A percentile compares a stretch with the other conserved stretches of the same genome.
Conservation (phyloP, 495 filamentous ascomycete species). For the Xylaria longipes region DNA sequence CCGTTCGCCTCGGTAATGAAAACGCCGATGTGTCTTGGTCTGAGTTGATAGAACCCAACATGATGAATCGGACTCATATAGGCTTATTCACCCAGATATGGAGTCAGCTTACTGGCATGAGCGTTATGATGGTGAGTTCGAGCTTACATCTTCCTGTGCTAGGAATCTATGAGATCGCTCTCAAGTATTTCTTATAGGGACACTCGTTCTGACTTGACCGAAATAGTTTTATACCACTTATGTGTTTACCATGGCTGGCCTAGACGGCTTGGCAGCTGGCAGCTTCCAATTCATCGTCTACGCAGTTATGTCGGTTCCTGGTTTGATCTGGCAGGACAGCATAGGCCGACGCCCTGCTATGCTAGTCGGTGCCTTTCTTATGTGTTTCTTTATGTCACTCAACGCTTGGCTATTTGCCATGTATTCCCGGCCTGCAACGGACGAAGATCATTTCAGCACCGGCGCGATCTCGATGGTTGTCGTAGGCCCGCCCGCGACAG, state of each 20-base stretch:
- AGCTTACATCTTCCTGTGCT: background rate
- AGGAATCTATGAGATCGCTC: background rate
- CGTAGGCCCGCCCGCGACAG: conserved; percentile 66
- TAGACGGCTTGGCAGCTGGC: conserved; percentile 68
- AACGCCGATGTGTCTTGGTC: conserved; percentile 67
- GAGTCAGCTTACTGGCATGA: conserved; percentile 85
- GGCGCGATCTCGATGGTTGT: conserved; percentile 54
- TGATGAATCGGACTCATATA: conserved; percentile 77
- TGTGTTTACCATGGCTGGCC: conserved; percentile 75
- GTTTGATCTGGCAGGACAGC: conserved; percentile 62
- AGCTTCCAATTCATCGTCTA: conserved; percentile 79
- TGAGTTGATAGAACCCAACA: conserved; percentile 71
- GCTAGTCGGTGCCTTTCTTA: conserved; percentile 67
- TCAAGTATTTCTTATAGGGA: background rate
- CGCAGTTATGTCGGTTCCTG: conserved; percentile 62
- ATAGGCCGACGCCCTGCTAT: conserved; percentile 69
- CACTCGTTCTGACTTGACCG: background rate
- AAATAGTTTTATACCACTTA: conserved; percentile 64
- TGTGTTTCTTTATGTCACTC: conserved; percentile 72
- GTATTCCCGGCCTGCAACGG: conserved; percentile 48
- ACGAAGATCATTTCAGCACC: conserved; percentile 42
- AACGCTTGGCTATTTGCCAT: conserved; percentile 71
- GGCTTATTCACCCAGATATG: conserved; percentile 84
- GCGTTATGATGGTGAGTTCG: conserved; percentile 74
- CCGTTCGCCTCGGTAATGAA: conserved; percentile 71